These are phyloP conservation scores for Coprinopsis strossmayeri DNA, from an alignment of 768 basidiomycete species.

Conservation along the genomic window DNA sequence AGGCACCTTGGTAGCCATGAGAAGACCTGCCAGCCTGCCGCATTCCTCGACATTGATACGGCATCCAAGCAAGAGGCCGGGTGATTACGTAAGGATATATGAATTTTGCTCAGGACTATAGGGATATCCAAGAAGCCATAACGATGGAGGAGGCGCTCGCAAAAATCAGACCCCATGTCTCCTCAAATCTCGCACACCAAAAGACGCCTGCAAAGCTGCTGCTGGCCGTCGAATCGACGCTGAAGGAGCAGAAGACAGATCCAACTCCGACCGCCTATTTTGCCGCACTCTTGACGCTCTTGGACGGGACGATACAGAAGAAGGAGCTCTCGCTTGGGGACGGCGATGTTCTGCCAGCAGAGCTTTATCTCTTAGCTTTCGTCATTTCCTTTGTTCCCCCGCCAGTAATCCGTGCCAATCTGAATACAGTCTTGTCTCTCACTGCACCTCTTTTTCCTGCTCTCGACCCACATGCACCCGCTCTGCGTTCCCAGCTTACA, in stretches of 20 bases:
- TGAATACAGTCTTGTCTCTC: slow-evolving; percentile 62
- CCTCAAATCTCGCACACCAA: slow-evolving; percentile 79
- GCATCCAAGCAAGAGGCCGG: slow-evolving; percentile 1
- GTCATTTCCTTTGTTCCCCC: slow-evolving; percentile 70
- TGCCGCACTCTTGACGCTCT: slow-evolving; percentile 80
- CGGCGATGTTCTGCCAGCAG: slow-evolving; percentile 75
- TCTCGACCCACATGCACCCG: slow-evolving; percentile 59
- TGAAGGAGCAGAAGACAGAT: slow-evolving; percentile 62
- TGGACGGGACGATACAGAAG: slow-evolving; percentile 71
- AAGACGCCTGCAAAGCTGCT: slow-evolving; percentile 85
- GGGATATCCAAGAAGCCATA: slow-evolving; percentile 1
- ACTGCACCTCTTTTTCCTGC: slow-evolving; percentile 76
- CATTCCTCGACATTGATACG: no score
- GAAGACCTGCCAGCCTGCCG: no score
- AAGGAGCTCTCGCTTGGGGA: slow-evolving; percentile 45
- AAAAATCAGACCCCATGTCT: slow-evolving; percentile 84
- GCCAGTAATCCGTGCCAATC: slow-evolving; percentile 76
- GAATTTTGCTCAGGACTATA: not conserved
- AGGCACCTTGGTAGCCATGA: slow-evolving; percentile 18
- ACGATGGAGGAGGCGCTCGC: slow-evolving; percentile 61
- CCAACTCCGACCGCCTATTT: slow-evolving; percentile 87
- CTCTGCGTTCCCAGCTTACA: slow-evolving; percentile 80
- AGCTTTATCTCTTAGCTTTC: slow-evolving; percentile 77
- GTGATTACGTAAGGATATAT: slow-evolving; percentile 1
- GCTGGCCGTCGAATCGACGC: slow-evolving; percentile 75